These are phyloP conservation scores for Xanthoconium stramineum DNA, from an alignment of 768 basidiomycete genomes.

Conservation along the genomic window DNA sequence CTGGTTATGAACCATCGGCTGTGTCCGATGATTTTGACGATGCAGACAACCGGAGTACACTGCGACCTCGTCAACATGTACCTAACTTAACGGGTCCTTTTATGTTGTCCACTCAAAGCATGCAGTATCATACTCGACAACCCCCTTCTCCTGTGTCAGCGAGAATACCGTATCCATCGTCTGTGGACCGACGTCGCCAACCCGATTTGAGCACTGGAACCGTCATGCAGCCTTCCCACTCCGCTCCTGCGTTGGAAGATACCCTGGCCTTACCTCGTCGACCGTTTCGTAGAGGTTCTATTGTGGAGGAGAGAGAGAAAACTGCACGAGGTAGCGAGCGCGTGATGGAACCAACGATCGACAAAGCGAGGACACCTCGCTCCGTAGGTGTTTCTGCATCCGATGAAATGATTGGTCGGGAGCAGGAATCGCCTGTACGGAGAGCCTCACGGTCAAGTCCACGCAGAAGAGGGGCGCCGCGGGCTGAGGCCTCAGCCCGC, in stretches of 20 bases:
- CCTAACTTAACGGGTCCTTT: constrained; percentile 30
- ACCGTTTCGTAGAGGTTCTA: constrained; percentile 26
- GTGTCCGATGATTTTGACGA: constrained; percentile 58
- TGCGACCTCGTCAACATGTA: constrained; percentile 38
- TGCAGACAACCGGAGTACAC: constrained; percentile 46
- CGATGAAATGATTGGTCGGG: constrained; percentile 20
- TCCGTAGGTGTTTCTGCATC: constrained; percentile 16
- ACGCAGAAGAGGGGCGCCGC: constrained; percentile 18
- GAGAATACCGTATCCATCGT: constrained; percentile 22
- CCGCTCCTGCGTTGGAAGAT: constrained; percentile 32
- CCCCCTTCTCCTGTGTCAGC: constrained; percentile 35
- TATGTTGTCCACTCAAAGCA: constrained; percentile 37
- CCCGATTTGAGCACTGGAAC: constrained; percentile 18
- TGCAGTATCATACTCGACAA: constrained; percentile 39
- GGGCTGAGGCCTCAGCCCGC: constrained; percentile 16
- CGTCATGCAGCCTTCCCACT: constrained; percentile 25
- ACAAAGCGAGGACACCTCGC: constrained; percentile 16
- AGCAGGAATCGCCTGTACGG: constrained; percentile 17
- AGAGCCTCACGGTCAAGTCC: constrained; percentile 18
- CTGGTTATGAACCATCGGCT: constrained; percentile 65
- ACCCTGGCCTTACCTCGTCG: constrained; percentile 25
- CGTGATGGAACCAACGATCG: constrained; percentile 7
- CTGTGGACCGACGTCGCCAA: constrained; percentile 26
- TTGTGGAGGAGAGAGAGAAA: constrained; percentile 25
- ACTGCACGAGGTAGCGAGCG: constrained; percentile 24